phyloP scores from a whole-genome alignment of 2,329 filamentous ascomycete species.

The Cordyceps cicadae region DNA sequence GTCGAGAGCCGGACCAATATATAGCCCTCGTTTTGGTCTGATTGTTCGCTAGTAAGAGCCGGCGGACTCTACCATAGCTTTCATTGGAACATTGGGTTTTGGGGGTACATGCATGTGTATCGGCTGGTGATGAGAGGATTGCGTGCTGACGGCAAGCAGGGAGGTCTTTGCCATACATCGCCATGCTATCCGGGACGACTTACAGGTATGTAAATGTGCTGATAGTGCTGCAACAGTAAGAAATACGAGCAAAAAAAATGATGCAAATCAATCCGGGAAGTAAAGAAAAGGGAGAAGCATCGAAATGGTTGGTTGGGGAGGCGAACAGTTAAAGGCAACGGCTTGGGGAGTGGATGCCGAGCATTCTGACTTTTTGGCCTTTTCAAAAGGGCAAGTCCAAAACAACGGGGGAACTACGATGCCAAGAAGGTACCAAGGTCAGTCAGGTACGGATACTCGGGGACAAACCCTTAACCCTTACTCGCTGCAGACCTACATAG shows the following conservation, averaged over 20 bases:
- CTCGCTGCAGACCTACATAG: too few species aligned
- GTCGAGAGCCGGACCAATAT: neutral
- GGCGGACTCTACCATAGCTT: neutral
- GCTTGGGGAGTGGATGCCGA: neutral
- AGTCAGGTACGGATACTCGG: too few species aligned
- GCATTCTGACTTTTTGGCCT: neutral
- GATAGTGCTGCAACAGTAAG: neutral
- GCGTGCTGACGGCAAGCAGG: neutral
- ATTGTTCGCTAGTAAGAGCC: too few species aligned
- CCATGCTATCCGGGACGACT: neutral
- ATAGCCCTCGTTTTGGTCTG: neutral
- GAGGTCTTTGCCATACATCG: too few species aligned
- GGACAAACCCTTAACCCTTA: too few species aligned
- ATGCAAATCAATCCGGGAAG: neutral
- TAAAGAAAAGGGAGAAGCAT: neutral
- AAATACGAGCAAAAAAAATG: neutral
- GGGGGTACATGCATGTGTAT: neutral
- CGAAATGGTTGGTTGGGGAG: neutral
- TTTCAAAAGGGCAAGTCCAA: neutral
- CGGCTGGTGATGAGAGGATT: neutral
- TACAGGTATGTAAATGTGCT: neutral
- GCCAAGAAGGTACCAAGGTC: neutral
- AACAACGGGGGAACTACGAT: neutral
- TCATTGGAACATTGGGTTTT: neutral
- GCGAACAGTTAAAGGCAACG: neutral